Conservation (phyloP, 345 rosid genomes). For the Toxicodendron radicans region DNA sequence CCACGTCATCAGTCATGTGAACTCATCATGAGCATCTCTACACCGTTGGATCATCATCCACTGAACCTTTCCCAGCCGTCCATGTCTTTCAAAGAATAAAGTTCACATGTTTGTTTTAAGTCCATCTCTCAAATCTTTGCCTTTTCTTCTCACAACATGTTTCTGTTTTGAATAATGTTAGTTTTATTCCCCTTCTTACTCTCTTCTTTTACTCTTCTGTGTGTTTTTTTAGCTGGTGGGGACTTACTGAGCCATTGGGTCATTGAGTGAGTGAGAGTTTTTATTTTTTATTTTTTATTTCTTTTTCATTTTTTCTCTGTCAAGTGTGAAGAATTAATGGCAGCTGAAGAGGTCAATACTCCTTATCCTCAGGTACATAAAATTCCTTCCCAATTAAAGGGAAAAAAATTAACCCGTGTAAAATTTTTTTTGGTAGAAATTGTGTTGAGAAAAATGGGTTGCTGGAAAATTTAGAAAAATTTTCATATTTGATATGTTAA, state of each 20-base stretch:
- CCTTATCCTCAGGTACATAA: conserved; percentile 63
- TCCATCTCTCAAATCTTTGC: conserved; percentile 9
- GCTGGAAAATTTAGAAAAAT: neutral
- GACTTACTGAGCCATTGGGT: conserved; percentile 21
- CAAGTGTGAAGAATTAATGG: conserved; percentile 43
- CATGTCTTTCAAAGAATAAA: neutral
- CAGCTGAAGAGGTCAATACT: conserved; percentile 50
- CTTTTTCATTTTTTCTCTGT: conserved; percentile 7
- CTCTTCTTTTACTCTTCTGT: no score
- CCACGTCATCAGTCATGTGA: conserved; percentile 31
- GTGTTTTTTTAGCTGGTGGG: conserved; percentile 17
- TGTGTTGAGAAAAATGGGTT: neutral
- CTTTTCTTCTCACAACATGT: neutral
- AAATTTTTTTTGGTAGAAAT: neutral
- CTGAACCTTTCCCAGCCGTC: conserved; percentile 18
- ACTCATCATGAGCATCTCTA: neutral
- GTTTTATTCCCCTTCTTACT: no score
- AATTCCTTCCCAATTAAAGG: neutral
- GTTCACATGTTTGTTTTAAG: neutral
- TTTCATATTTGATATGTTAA: no score
- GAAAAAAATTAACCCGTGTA: neutral
- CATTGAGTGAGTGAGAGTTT: neutral
- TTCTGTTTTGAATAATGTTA: no score
- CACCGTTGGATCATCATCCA: conserved; percentile 27
- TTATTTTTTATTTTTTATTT: conserved; percentile 18